Evolutionary conservation across 495 filamentous ascomycete genomes (phyloP), one percentile per base, ranked within the genome.

Genomic region (Aspergillus mulundensis): DNA sequence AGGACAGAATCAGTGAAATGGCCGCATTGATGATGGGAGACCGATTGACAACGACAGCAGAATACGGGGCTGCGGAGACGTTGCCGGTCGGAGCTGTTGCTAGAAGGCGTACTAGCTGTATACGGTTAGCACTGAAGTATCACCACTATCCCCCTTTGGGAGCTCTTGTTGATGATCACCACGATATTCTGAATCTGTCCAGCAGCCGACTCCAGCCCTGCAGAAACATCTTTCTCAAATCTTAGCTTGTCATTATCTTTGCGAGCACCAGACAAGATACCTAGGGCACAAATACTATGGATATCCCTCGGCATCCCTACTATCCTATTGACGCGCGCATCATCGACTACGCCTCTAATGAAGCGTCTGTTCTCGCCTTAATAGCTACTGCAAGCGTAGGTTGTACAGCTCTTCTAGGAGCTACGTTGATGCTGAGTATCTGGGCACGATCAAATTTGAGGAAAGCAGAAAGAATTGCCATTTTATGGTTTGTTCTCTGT

Each of bases 401-500:
- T 38, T 81, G 77, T 60, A 66, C 71, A 15, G 65, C 69, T 24
- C 70, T 87, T 24, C 71, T 88, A 48, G 69, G 76, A 41, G 59
- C 72, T 30, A 84, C 81, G 12, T 76, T 76, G 39, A 51, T 67
- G 12, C 45, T 83, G 41, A 72, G 79, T 47, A 77, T 71, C 53
- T 69, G 70, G 38, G 56, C 75, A 39, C 73, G 76, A 55, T 78
- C 80, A 18, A 64, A 67, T 14, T 57, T 87, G 50, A 68, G 69
- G 30, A 63, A 58, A 19, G 65, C 58, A 15, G 85, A 88, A 57
- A 77, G 80, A 57, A 63, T 77, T 6, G 77, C 79, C 20, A 78
- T 86, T 39, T 61, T 87, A 66, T 89, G 86, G 86, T 88, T 88
- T 72, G 78, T 84, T 51, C 69, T 83, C 10, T 81, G 79, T 84